Evolutionary conservation across 2,329 filamentous ascomycete species (phyloP).

Genomic region (Paecilomyces variotii): DNA sequence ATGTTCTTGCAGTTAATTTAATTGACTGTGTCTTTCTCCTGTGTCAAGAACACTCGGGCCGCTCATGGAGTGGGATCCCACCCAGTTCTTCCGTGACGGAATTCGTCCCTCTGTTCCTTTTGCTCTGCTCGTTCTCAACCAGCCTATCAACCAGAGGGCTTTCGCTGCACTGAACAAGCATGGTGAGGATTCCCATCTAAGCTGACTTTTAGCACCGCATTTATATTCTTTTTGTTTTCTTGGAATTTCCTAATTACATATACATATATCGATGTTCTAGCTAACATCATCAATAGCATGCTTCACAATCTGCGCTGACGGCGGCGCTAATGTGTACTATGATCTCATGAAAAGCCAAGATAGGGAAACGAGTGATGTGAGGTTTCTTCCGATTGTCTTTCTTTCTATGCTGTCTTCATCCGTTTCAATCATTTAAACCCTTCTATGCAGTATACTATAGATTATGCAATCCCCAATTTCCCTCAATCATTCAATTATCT

Average conservation of each 20-base stretch:
- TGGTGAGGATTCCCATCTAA: conserved; percentile 15
- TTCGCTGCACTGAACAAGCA: conserved; percentile 28
- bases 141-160: conserved; percentile 45
- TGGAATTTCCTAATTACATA: not conserved
- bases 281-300: conserved; percentile 42
- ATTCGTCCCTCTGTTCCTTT: conserved; percentile 23
- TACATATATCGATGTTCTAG: not conserved
- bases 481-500: too few species aligned
- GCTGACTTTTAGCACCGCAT: not conserved
- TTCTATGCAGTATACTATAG: too few species aligned
- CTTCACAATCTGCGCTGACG: conserved; percentile 75
- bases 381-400: conserved; percentile 4
- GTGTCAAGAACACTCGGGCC: not conserved
- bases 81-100: conserved; percentile 29
- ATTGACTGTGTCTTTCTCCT: not conserved
- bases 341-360: conserved; percentile 36
- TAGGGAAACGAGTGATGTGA: conserved; percentile 25
- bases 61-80: conserved; percentile 33
- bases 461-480: too few species aligned
- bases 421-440: conserved; percentile 13
- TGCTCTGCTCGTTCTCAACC: conserved; percentile 54
- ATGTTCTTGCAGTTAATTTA: too few species aligned
- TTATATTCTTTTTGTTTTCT: not conserved
- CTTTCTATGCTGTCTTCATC: conserved; percentile 5
- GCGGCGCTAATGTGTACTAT: conserved; percentile 73